These are phyloP conservation scores for Fraxinus angustifolia DNA, from an alignment of 305 asterid species.

Conservation along the genomic window DNA sequence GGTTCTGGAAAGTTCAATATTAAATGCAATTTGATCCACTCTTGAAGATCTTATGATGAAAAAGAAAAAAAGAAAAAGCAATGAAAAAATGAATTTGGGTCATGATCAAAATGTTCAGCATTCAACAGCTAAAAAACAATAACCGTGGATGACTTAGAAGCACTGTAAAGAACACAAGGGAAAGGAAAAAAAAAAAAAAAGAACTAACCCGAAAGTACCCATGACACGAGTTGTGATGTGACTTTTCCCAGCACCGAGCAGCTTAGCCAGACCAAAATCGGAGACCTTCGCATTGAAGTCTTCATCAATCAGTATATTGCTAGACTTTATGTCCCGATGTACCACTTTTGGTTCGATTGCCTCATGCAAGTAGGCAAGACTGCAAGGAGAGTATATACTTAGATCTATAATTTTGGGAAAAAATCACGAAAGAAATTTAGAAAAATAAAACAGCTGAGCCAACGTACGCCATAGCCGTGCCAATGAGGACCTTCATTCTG, in stretches of 20 bases:
- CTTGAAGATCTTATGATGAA: background rate
- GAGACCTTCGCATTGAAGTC: slow-evolving; percentile 55
- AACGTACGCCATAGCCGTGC: slow-evolving; percentile 58
- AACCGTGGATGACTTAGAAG: background rate
- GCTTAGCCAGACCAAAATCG: slow-evolving; percentile 57
- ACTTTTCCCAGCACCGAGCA: slow-evolving; percentile 54
- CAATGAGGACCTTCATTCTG: slow-evolving; percentile 50
- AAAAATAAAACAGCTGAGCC: background rate
- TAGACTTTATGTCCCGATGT: slow-evolving; percentile 52
- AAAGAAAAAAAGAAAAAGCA: background rate
- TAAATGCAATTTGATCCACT: background rate
- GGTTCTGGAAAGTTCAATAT: background rate
- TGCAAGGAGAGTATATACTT: slow-evolving; percentile 24
- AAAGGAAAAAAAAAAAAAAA: slow-evolving; percentile 1
- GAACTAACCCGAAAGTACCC: slow-evolving; percentile 60
- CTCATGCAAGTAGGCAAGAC: slow-evolving; percentile 57
- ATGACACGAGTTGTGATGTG: slow-evolving; percentile 60
- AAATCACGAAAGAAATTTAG: background rate
- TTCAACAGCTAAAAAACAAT: background rate
- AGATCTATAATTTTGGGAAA: background rate
- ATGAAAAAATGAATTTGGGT: background rate
- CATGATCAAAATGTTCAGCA: background rate
- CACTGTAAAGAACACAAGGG: background rate
- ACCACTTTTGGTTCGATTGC: slow-evolving; percentile 61
- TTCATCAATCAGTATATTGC: slow-evolving; percentile 57